Conservation (phyloP, 2,329 filamentous ascomycete genomes). For the Colletotrichum spaethianum region DNA sequence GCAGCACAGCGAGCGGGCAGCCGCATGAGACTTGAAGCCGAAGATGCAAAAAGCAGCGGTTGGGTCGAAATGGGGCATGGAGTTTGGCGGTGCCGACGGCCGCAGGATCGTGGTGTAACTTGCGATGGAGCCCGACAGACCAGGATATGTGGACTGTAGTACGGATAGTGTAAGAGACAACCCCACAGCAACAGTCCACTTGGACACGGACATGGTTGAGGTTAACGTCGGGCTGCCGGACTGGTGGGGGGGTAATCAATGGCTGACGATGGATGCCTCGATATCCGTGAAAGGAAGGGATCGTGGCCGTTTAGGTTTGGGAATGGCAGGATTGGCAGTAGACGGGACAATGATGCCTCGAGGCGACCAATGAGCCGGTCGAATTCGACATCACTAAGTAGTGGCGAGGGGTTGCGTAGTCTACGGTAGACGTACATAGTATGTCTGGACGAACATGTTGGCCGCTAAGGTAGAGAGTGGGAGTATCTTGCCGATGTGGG, state of each 20-base stretch:
- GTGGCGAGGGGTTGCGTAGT: neutral
- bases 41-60: constrained; percentile 20
- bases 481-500: neutral
- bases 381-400: neutral
- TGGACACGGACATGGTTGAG: constrained; percentile 27
- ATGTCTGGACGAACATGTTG: neutral
- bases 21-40: constrained; percentile 21
- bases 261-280: constrained; percentile 3
- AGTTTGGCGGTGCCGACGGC: constrained; percentile 9
- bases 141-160: constrained; percentile 1
- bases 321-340: constrained; percentile 5
- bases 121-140: constrained; percentile 10
- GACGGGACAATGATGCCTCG: neutral
- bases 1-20: constrained; percentile 24
- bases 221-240: constrained; percentile 31
- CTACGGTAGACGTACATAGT: too few species aligned
- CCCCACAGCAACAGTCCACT: constrained; percentile 10
- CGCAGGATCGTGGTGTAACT: neutral
- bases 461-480: neutral
- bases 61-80: constrained; percentile 30
- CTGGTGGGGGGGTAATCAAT: constrained; percentile 5
- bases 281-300: constrained; percentile 24
- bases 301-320: constrained; percentile 15
- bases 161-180: neutral
- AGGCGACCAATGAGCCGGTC: neutral